phyloP scores from a whole-genome alignment of 805 yeast genomes.

The Priceomyces melissophilus region DNA sequence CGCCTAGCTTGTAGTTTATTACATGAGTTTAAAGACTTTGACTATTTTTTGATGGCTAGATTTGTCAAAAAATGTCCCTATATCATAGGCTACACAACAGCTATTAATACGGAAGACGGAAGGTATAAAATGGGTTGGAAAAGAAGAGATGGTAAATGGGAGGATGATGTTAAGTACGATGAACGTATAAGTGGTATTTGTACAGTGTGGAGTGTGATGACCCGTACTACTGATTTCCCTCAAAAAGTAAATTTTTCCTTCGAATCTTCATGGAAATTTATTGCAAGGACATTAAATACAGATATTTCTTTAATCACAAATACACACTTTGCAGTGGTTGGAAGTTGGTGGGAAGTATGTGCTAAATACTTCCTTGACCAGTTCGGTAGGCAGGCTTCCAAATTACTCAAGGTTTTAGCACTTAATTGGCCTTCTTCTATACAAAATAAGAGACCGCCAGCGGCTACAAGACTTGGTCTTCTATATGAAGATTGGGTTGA shows the following conservation, averaged over 20 bases:
- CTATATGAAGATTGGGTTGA: conserved; percentile 76
- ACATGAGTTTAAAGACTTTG: conserved; percentile 45
- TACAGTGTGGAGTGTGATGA: conserved; percentile 73
- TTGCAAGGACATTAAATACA: conserved; percentile 69
- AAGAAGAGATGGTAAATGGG: conserved; percentile 52
- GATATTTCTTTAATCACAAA: conserved; percentile 50
- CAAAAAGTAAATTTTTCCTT: conserved; percentile 44
- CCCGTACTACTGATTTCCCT: conserved; percentile 36
- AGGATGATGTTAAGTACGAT: conserved; percentile 64
- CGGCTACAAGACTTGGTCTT: conserved; percentile 73
- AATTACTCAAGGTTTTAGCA: conserved; percentile 50
- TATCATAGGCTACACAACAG: conserved; percentile 76
- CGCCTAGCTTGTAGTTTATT: conserved; percentile 56
- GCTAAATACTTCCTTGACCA: conserved; percentile 51
- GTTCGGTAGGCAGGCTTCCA: conserved; percentile 69
- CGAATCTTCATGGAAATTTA: conserved; percentile 56
- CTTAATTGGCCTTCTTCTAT: conserved; percentile 52
- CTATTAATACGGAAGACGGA: conserved; percentile 78
- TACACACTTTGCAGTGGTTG: conserved; percentile 66
- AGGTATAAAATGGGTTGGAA: conserved; percentile 87
- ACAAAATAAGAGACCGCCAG: conserved; percentile 55
- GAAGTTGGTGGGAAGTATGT: conserved; percentile 91
- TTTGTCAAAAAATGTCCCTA: conserved; percentile 89
- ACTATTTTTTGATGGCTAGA: conserved; percentile 65
- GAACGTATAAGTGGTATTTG: conserved; percentile 87